A percentile compares a stretch with the other conserved stretches of the same genome.
These are phyloP conservation scores for Xylogone sp. DNA, from an alignment of 2,329 filamentous ascomycete species.

Conservation along the genomic window DNA sequence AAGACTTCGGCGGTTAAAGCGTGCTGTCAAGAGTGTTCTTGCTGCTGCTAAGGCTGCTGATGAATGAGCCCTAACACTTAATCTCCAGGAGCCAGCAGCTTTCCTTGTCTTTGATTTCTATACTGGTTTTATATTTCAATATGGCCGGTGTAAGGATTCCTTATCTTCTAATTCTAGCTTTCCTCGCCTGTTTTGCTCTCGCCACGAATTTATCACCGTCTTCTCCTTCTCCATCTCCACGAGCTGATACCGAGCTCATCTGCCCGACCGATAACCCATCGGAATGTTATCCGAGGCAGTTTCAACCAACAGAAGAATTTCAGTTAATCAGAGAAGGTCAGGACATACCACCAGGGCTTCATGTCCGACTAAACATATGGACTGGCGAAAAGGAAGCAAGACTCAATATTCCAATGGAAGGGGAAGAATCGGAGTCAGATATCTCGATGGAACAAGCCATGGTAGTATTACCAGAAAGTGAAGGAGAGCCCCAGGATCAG, in stretches of 20 bases:
- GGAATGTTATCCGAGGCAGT: constrained; percentile 64
- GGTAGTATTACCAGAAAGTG: constrained; percentile 19
- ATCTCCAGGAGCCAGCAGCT: neutral
- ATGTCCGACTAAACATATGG: constrained; percentile 61
- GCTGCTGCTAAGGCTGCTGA: constrained; percentile 12
- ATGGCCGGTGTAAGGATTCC: neutral
- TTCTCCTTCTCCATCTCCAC: constrained; percentile 17
- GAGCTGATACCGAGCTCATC: constrained; percentile 51
- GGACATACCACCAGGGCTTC: constrained; percentile 60
- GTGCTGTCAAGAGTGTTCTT: constrained; percentile 22
- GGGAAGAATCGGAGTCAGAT: constrained; percentile 44
- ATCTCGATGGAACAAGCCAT: constrained; percentile 45
- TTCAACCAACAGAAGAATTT: constrained; percentile 62
- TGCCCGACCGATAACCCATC: constrained; percentile 56
- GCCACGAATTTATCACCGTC: constrained; percentile 14
- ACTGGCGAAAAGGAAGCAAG: constrained; percentile 64
- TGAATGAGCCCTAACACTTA: neutral
- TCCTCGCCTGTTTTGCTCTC: constrained; percentile 17
- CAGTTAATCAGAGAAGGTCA: constrained; percentile 61
- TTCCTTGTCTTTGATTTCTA: no score
- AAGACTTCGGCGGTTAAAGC: constrained; percentile 23
- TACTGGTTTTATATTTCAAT: no score
- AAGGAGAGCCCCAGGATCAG: constrained; percentile 9
- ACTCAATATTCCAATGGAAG: constrained; percentile 51
- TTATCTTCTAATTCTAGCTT: constrained; percentile 18